Evolutionary conservation across 129 eudicot species (phyloP).

Genomic region (Flaveria sonorensis): DNA sequence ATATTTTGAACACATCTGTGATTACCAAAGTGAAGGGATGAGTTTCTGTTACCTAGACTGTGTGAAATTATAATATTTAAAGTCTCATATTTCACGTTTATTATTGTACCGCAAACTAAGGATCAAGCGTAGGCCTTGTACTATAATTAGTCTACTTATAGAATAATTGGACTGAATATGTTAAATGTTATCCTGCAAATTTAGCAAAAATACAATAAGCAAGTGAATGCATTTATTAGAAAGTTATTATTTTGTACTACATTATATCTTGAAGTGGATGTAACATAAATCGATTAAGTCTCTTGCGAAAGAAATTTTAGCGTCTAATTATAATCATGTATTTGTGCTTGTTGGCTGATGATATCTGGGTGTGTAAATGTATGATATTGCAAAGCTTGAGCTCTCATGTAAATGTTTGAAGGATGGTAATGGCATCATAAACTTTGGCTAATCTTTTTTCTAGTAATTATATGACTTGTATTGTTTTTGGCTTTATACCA

Average conservation of each 20-base stretch:
- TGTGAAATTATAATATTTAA: too few species aligned
- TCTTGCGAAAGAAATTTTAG: neutral
- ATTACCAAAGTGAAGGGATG: neutral
- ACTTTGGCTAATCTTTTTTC: neutral
- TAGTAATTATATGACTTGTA: neutral
- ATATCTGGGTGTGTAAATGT: neutral
- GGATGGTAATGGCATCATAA: neutral
- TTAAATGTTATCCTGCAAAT: neutral
- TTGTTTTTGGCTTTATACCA: neutral
- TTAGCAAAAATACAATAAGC: neutral
- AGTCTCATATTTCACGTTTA: neutral
- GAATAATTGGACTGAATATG: neutral
- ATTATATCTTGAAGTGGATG: neutral
- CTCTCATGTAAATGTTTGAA: neutral
- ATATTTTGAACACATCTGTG: neutral
- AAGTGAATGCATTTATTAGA: neutral
- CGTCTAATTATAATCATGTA: neutral
- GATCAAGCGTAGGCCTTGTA: conserved; percentile 1
- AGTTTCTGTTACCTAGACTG: too few species aligned
- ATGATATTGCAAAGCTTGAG: neutral
- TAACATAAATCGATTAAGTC: neutral
- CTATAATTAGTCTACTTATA: neutral
- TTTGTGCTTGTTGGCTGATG: conserved; percentile 3
- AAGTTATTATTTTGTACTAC: neutral
- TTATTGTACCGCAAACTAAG: neutral